Evolutionary conservation across 2,329 filamentous ascomycete genomes (phyloP).

Genomic region (Parastagonospora nodorum): DNA sequence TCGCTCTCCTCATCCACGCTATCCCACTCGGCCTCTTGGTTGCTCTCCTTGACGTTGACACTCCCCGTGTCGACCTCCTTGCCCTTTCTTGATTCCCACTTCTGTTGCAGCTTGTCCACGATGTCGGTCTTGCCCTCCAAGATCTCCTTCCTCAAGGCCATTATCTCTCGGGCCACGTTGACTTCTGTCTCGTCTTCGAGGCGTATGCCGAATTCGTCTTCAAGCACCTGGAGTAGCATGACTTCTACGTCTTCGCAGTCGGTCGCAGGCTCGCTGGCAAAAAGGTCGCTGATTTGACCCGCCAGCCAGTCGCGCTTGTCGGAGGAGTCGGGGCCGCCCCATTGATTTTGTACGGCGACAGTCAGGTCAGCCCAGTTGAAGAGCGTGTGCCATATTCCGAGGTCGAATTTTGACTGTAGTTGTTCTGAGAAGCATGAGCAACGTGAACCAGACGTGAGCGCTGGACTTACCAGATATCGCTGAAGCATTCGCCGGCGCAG

Average conservation of each 20-base stretch:
- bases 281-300: conserved; percentile 81
- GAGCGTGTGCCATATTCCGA: conserved; percentile 81
- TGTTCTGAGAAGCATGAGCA: conserved; percentile 20
- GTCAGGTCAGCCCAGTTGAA: conserved; percentile 88
- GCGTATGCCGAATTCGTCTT: conserved; percentile 92
- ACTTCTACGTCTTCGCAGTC: conserved; percentile 82
- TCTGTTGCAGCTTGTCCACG: conserved; percentile 66
- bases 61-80: conserved; percentile 56
- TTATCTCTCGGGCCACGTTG: conserved; percentile 73
- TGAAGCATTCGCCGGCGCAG: background rate
- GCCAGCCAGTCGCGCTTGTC: conserved; percentile 98
- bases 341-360: conserved; percentile 82
- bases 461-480: background rate
- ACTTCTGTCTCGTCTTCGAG: conserved; percentile 87
- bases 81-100: conserved; percentile 66
- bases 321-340: conserved; percentile 80
- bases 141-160: conserved; percentile 69
- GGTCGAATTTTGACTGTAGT: conserved; percentile 64
- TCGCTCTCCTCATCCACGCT: conserved; percentile 59
- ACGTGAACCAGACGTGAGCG: no score
- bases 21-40: conserved; percentile 51
- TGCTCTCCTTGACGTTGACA: conserved; percentile 61
- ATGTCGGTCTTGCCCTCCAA: conserved; percentile 68
- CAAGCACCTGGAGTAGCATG: conserved; percentile 85
- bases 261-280: conserved; percentile 63